These are phyloP conservation scores for Pouteria campechiana DNA, from an alignment of 179 eudicot genomes.

Conservation along the genomic window DNA sequence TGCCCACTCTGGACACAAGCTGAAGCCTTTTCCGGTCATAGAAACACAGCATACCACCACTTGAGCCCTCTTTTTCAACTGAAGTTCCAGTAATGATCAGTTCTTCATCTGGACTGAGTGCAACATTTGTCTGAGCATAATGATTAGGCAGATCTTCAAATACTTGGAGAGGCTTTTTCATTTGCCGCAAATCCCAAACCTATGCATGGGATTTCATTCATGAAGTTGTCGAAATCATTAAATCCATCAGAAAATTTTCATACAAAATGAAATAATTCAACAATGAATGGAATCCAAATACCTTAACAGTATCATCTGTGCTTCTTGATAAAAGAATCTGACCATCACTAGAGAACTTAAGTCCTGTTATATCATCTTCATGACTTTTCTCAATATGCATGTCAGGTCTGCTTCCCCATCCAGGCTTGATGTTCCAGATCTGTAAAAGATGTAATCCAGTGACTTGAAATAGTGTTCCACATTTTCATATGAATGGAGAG, in stretches of 20 bases:
- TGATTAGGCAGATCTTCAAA: conserved; percentile 86
- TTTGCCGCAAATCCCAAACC: conserved; percentile 98
- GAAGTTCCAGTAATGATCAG: conserved; percentile 92
- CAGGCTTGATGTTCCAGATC: conserved; percentile 95
- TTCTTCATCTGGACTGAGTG: conserved; percentile 85
- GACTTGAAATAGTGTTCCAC: not conserved
- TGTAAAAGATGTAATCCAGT: conserved; percentile 11
- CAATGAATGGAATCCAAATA: conserved; percentile 5
- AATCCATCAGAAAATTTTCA: not conserved
- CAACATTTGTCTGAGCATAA: conserved; percentile 84
- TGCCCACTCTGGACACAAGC: conserved; percentile 78
- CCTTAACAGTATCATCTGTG: conserved; percentile 79
- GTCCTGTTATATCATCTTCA: conserved; percentile 82
- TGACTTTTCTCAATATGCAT: conserved; percentile 53
- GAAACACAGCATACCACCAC: conserved; percentile 78
- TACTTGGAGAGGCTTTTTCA: conserved; percentile 55
- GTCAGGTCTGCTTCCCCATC: conserved; percentile 99
- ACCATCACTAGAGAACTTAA: conserved; percentile 86
- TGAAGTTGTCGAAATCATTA: not conserved
- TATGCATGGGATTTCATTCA: conserved; percentile 15
- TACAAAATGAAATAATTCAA: not conserved
- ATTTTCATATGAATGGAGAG: too few species aligned
- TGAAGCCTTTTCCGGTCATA: conserved; percentile 74
- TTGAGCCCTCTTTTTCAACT: conserved; percentile 71
- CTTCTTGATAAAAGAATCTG: conserved; percentile 77